Percentiles rank a stretch among this genome's conserved stretches.
These are phyloP conservation scores for Aspergillus diversus DNA, from an alignment of 495 filamentous ascomycete species.

Conservation along the genomic window DNA sequence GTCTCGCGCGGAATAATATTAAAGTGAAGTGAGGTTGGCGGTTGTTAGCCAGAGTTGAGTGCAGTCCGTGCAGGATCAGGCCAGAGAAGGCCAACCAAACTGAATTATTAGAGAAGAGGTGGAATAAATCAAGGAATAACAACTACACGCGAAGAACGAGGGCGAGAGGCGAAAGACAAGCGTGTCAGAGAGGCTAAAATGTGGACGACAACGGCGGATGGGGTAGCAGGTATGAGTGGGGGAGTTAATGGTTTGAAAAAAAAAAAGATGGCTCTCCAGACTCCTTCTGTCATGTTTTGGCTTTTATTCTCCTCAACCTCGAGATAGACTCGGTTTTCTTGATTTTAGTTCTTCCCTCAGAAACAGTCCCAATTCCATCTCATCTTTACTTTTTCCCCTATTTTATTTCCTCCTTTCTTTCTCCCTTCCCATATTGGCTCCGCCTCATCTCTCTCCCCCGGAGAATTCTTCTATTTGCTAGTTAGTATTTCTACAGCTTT, in stretches of 20 bases:
- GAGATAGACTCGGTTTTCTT: too few species aligned
- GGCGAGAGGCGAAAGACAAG: not conserved
- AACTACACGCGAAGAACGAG: not conserved
- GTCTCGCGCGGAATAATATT: constrained; percentile 13
- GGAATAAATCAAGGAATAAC: not conserved
- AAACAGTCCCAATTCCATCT: too few species aligned
- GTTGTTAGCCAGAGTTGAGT: not conserved
- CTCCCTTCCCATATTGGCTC: too few species aligned
- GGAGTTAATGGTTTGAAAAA: not conserved
- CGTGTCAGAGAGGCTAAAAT: not conserved
- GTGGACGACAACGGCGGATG: not conserved
- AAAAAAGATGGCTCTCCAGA: not conserved
- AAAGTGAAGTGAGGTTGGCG: constrained; percentile 19
- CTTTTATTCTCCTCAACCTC: not conserved
- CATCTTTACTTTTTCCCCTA: too few species aligned
- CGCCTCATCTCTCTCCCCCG: too few species aligned
- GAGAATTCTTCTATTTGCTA: too few species aligned
- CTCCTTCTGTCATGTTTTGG: not conserved
- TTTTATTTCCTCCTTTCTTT: too few species aligned
- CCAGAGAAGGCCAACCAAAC: not conserved
- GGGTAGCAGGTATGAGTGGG: not conserved
- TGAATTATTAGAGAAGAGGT: too few species aligned
- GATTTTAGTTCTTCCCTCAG: too few species aligned
- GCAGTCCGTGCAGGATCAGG: not conserved
- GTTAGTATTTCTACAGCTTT: too few species aligned